Conservation (phyloP, 768 basidiomycete species). For the Rhizopogon vinicolor region DNA sequence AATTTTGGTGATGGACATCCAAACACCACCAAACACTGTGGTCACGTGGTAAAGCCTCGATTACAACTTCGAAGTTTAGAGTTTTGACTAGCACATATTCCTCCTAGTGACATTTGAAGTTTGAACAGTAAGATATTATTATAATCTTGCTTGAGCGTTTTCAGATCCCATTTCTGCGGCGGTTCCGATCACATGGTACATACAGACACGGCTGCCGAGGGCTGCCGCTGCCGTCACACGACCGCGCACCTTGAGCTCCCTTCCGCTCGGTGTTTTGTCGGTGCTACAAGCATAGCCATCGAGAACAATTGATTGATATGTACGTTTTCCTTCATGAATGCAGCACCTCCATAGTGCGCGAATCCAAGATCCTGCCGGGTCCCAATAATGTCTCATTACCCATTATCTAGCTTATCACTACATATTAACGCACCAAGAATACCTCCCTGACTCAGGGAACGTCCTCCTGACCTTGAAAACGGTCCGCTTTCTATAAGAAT, state of each 20-base stretch:
- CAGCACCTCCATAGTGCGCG: not conserved
- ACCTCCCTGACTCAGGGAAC: not conserved
- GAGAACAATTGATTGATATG: not conserved
- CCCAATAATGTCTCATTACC: not conserved
- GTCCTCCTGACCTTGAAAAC: conserved; percentile 1
- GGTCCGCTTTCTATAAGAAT: not conserved
- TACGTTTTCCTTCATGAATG: not conserved
- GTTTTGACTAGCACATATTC: no score
- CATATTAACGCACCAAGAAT: not conserved
- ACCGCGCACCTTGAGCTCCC: not conserved
- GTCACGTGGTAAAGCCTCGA: no score
- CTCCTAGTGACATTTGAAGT: no score
- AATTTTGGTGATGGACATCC: not conserved
- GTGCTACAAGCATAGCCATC: not conserved
- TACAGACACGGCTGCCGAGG: no score
- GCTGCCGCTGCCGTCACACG: not conserved
- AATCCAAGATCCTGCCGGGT: not conserved
- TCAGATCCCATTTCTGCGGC: no score
- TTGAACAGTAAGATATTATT: no score
- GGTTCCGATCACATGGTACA: no score
- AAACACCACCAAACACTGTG: not conserved
- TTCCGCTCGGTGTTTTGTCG: not conserved
- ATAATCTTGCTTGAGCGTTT: no score
- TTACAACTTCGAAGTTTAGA: no score
- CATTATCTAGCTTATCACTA: not conserved